These are phyloP conservation scores for Ustilago cynodontis DNA, from an alignment of 1,284 basidiomycete genomes.

Conservation along the genomic window DNA sequence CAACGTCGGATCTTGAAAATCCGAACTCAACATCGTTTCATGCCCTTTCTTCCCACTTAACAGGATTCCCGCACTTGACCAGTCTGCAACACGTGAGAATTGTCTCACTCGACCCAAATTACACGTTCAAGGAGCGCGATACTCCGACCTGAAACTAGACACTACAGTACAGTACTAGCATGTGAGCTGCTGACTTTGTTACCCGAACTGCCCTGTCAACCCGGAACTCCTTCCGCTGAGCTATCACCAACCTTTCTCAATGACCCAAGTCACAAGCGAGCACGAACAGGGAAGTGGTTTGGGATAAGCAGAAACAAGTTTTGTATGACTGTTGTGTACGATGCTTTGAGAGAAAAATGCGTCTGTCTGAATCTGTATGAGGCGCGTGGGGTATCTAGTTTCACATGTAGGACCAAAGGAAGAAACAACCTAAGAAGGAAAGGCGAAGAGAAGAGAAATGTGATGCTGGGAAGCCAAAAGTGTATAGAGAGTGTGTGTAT, in stretches of 20 bases:
- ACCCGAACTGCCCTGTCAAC: neutral
- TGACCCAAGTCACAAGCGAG: neutral
- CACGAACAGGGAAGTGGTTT: neutral
- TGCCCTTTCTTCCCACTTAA: neutral
- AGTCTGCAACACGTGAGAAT: neutral
- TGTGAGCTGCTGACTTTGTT: neutral
- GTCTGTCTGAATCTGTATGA: constrained; percentile 7
- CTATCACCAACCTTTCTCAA: neutral
- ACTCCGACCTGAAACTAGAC: constrained; percentile 5
- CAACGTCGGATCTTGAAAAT: constrained; percentile 4
- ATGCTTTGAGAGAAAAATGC: constrained; percentile 8
- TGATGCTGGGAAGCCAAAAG: neutral
- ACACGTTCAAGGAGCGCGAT: neutral
- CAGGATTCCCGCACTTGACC: neutral
- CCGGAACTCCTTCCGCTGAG: neutral
- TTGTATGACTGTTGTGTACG: neutral
- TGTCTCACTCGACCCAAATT: constrained; percentile 12
- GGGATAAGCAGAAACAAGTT: neutral
- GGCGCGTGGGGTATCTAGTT: constrained; percentile 10
- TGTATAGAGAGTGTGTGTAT: constrained; percentile 1
- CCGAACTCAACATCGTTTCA: neutral
- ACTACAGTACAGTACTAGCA: no score
- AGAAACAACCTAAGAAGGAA: constrained; percentile 1
- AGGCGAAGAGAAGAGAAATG: constrained; percentile 7
- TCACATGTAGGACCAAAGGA: constrained; percentile 12